Evolutionary conservation across 208 protist genomes (phyloP), one percentile per base, ranked within the genome.

Genomic region (Dictyostelium gargantuum): DNA sequence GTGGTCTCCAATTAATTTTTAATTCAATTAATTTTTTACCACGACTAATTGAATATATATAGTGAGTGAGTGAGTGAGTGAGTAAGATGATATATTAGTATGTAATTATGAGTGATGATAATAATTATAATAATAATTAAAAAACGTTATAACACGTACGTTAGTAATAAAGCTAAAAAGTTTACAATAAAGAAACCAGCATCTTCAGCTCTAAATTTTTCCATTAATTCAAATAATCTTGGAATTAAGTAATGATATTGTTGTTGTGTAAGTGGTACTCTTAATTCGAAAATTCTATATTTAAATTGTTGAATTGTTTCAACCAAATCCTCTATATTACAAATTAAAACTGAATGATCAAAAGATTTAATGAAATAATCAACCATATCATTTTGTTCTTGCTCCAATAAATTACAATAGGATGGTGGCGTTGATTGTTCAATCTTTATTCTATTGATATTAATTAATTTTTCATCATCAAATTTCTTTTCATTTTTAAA

Each of bases 1-100:
- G 26, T 40, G 81, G 81, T 46, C n/a, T 42, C 81, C 81, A 86
- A 38, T 86, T 70, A 66, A 86, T 77, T 52, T 42, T 26, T 26
- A 86, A 26, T 63, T 76, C 63, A 77, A 86, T 77, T 66, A 52
- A 6, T 38, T 50, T 73, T 77, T 72, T 74, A 63, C 63, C 66
- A 44, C 15, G 21, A 26, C 66, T 86, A 68, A 70, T n/a, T n/a
- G n/a, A n/a, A n/a, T n/a, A n/a, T n/a, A n/a, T n/a, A n/a, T n/a
- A n/a, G n/a, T n/a, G n/a, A n/a, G n/a, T n/a, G n/a, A n/a, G n/a
- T n/a, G n/a, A n/a, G n/a, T n/a, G n/a, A n/a, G n/a, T n/a, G n/a
- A n/a, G n/a, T n/a, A n/a, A n/a, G n/a, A n/a, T n/a, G n/a, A n/a
- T n/a, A n/a, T n/a, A n/a, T n/a, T n/a, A n/a, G n/a, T n/a, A n/a